These are phyloP conservation scores for Exobasidium cylindrosporum DNA, from an alignment of 1,284 basidiomycete genomes.

Conservation along the genomic window DNA sequence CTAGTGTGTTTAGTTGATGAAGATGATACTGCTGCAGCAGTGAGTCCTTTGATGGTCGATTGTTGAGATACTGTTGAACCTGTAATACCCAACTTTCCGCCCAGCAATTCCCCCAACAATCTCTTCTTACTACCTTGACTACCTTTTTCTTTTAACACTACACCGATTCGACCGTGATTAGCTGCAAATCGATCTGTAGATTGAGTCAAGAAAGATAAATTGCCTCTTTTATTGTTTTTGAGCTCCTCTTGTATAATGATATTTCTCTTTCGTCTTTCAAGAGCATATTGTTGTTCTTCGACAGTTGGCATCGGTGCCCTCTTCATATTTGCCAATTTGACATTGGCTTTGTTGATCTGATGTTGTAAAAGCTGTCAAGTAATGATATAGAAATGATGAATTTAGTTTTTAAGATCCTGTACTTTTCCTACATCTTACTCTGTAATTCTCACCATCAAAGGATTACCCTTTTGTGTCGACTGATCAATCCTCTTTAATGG, in stretches of 20 bases:
- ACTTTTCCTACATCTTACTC: no score
- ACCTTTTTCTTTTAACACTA: neutral
- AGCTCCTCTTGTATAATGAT: neutral
- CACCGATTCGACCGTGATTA: neutral
- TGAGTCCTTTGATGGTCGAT: no score
- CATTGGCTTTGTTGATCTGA: slow-evolving; percentile 36
- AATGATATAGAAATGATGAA: no score
- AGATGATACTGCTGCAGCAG: no score
- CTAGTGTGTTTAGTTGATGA: no score
- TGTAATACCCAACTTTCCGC: no score
- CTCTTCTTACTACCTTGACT: neutral
- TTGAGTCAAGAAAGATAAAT: neutral
- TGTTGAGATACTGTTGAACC: no score
- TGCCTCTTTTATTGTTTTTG: neutral
- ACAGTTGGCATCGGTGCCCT: slow-evolving; percentile 17
- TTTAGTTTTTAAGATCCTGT: no score
- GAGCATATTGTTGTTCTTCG: slow-evolving; percentile 20
- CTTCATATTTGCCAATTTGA: slow-evolving; percentile 35
- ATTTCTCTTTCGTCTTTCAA: slow-evolving; percentile 16
- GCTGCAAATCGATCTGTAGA: neutral
- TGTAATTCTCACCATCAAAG: slow-evolving; percentile 28
- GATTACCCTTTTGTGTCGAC: slow-evolving; percentile 13
- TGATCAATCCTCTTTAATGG: slow-evolving; percentile 26
- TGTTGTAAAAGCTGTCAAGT: slow-evolving; percentile 33
- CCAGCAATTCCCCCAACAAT: neutral